phyloP scores from a whole-genome alignment of 2,329 filamentous ascomycete genomes.

The Ophiocordyceps unilateralis region DNA sequence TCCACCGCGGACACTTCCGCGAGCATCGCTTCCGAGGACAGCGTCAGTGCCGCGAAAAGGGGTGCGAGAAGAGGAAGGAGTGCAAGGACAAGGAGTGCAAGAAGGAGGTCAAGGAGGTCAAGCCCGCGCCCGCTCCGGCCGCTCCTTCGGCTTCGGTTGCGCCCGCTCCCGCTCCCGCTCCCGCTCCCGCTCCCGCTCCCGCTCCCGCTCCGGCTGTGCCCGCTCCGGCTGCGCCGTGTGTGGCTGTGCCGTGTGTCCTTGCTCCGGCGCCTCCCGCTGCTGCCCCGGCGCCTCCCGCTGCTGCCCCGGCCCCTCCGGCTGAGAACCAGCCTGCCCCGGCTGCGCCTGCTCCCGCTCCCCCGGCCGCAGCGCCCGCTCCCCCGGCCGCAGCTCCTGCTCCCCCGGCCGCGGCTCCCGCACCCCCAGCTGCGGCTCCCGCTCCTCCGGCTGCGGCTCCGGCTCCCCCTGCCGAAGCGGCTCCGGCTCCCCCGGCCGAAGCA shows the following conservation, averaged over 20 bases:
- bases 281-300: no score
- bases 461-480: background rate
- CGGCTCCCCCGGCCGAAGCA: background rate
- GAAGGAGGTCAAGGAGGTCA: slow-evolving; percentile 4
- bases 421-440: background rate
- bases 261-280: no score
- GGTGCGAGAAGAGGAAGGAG: background rate
- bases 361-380: background rate
- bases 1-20: background rate
- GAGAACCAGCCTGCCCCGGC: no score
- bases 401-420: background rate
- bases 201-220: background rate
- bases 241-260: no score
- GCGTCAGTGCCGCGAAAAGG: background rate
- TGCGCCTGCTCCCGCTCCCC: no score
- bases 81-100: background rate
- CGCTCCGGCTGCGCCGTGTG: no score
- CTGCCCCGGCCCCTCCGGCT: no score
- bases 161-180: no score
- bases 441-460: background rate
- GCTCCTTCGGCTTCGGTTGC: background rate
- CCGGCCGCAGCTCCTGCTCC: background rate
- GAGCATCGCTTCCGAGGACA: background rate
- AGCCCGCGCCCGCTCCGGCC: no score
- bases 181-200: background rate